A percentile compares a stretch with the other conserved stretches of the same genome.
phyloP scores from a whole-genome alignment of 2,329 filamentous ascomycete genomes.

The Epichloe sibirici region DNA sequence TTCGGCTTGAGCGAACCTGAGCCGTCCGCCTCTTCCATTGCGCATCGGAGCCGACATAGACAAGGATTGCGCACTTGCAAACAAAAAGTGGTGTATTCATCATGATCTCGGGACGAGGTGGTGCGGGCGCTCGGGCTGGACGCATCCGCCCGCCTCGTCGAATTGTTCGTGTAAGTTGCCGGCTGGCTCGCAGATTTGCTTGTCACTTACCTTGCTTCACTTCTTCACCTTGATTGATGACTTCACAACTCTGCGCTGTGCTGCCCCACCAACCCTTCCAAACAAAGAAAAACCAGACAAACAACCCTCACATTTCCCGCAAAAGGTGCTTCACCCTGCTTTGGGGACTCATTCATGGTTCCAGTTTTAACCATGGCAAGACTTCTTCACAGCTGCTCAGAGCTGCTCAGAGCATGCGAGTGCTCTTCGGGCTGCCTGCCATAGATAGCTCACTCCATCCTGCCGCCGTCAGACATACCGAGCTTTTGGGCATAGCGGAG shows the following conservation, averaged over 20 bases:
- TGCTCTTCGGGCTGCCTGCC: not conserved
- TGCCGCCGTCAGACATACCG: not conserved
- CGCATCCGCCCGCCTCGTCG: slow-evolving; percentile 32
- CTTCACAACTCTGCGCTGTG: not conserved
- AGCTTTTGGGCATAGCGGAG: not conserved
- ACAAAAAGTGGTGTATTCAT: not conserved
- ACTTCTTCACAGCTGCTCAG: too few species aligned
- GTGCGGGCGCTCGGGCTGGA: slow-evolving; percentile 25
- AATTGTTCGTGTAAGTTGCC: slow-evolving; percentile 26
- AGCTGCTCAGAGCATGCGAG: not conserved
- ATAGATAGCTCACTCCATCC: not conserved
- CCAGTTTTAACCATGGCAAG: not conserved
- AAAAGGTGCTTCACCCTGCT: not conserved
- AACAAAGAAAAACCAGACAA: not conserved
- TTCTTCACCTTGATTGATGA: not conserved
- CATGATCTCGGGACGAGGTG: slow-evolving; percentile 39
- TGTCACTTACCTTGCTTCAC: not conserved
- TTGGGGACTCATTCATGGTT: not conserved
- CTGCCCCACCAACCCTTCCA: not conserved
- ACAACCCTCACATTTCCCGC: too few species aligned
- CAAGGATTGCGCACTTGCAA: not conserved
- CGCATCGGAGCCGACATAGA: not conserved
- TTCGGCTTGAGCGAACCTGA: not conserved
- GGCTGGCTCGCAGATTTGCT: not conserved
- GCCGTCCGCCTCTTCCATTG: not conserved